Evolutionary conservation across 139 green algal genomes (phyloP).

Genomic region (Coccomyxa sp.): DNA sequence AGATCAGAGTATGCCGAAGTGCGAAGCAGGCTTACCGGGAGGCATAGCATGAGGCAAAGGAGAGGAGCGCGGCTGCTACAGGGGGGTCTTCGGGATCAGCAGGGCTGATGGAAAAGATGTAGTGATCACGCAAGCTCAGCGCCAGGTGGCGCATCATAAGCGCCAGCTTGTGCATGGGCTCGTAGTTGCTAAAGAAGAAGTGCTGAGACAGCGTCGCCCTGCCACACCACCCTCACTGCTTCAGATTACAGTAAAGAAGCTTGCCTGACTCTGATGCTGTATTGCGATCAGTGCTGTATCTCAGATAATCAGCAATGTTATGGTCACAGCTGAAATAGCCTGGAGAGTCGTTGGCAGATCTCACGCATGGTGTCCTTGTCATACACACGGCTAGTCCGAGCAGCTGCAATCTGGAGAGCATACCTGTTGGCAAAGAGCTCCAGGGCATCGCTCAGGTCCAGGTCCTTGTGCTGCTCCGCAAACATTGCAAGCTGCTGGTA

Average conservation of each 20-base stretch:
- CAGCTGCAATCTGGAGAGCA: not conserved
- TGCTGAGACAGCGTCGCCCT: not conserved
- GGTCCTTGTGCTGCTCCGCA: slow-evolving; percentile 19
- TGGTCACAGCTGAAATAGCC: not conserved
- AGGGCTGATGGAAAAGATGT: slow-evolving; percentile 42
- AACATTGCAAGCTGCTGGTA: slow-evolving; percentile 67
- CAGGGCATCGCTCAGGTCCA: slow-evolving; percentile 17
- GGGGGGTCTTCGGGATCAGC: slow-evolving; percentile 24
- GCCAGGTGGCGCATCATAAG: slow-evolving; percentile 19
- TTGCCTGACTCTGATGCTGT: not conserved
- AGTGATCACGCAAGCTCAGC: slow-evolving; percentile 39
- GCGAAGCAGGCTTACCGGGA: not conserved
- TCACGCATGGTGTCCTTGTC: not conserved
- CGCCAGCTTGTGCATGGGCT: slow-evolving; percentile 12
- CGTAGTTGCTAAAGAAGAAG: slow-evolving; percentile 41
- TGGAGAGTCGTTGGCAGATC: not conserved
- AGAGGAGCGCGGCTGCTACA: slow-evolving; percentile 27
- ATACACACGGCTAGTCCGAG: not conserved
- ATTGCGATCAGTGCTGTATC: not conserved
- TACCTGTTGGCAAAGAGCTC: slow-evolving; percentile 11
- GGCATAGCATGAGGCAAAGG: slow-evolving; percentile 34
- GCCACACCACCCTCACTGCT: not conserved
- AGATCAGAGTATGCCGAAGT: no score
- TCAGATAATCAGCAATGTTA: not conserved
- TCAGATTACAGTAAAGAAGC: not conserved